Evolutionary conservation across 2,329 filamentous ascomycete species (phyloP).

Genomic region (Ophiostoma angusticollis): DNA sequence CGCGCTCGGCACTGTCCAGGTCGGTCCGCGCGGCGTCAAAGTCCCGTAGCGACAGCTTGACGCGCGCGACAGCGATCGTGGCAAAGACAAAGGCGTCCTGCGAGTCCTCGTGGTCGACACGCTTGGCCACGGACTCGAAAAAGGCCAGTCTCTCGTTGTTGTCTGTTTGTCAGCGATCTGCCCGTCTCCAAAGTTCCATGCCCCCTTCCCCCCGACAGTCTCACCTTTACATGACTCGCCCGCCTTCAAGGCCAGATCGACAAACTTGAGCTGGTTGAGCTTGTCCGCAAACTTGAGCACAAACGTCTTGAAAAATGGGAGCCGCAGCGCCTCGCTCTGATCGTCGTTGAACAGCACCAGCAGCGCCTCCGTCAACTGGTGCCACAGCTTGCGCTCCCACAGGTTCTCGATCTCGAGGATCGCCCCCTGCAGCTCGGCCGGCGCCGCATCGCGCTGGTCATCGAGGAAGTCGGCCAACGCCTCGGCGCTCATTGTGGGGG

Average conservation of each 20-base stretch:
- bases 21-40: slow-evolving; percentile 75
- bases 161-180: slow-evolving; percentile 45
- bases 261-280: slow-evolving; percentile 97
- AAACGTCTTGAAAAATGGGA: slow-evolving; percentile 88
- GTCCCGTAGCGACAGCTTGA: slow-evolving; percentile 70
- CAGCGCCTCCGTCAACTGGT: slow-evolving; percentile 86
- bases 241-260: slow-evolving; percentile 76
- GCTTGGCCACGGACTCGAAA: slow-evolving; percentile 68
- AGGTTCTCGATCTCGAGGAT: slow-evolving; percentile 89
- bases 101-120: slow-evolving; percentile 82
- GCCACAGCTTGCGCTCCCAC: slow-evolving; percentile 98
- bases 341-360: slow-evolving; percentile 77
- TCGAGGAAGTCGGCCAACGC: slow-evolving; percentile 84
- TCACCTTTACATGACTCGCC: slow-evolving; percentile 71
- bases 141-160: slow-evolving; percentile 77
- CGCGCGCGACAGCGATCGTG: slow-evolving; percentile 75
- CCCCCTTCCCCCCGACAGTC: too few species aligned
- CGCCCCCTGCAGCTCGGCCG: slow-evolving; percentile 74
- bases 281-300: slow-evolving; percentile 93
- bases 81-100: slow-evolving; percentile 96
- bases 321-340: slow-evolving; percentile 68
- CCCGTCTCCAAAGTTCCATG: too few species aligned
- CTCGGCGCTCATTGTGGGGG: slow-evolving; percentile 60
- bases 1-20: slow-evolving; percentile 73
- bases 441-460: slow-evolving; percentile 77